phyloP scores from a whole-genome alignment of 176 grass and related monocot genomes.

The Oryza rufipogon region DNA sequence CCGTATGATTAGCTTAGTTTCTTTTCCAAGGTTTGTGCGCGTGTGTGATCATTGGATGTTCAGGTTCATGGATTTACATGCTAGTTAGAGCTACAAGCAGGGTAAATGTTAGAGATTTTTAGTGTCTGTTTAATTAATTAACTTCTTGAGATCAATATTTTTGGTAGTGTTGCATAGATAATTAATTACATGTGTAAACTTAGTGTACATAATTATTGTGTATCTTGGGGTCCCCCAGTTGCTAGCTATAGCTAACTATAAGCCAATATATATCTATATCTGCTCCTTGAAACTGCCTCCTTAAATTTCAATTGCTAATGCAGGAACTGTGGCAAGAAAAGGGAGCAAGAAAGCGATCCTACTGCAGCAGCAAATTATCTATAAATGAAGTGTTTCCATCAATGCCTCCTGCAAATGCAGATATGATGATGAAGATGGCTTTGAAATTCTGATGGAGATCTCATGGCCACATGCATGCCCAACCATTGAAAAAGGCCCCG shows the following conservation, averaged over 20 bases:
- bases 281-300: conserved; percentile 32
- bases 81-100: not conserved
- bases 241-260: not conserved
- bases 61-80: not conserved
- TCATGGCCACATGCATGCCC: conserved; percentile 5
- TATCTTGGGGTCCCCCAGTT: not conserved
- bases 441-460: conserved; percentile 26
- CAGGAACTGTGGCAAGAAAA: conserved; percentile 10
- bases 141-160: not conserved
- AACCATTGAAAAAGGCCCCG: conserved; percentile 14
- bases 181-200: too few species aligned
- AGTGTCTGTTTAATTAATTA: too few species aligned
- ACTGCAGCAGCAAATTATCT: conserved; percentile 16
- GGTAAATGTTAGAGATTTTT: not conserved
- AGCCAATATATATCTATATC: not conserved
- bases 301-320: conserved; percentile 21
- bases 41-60: not conserved
- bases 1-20: conserved; percentile 35
- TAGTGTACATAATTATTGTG: not conserved
- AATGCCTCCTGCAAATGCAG: conserved; percentile 25
- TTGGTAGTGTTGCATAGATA: not conserved
- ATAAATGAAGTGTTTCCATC: conserved; percentile 20
- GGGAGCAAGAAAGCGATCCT: conserved; percentile 32
- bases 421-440: not conserved
- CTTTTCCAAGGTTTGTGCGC: conserved; percentile 3